Base-by-base conservation (phyloP, 1,139 yeast species). In the Suhomyces maxii region DNA sequence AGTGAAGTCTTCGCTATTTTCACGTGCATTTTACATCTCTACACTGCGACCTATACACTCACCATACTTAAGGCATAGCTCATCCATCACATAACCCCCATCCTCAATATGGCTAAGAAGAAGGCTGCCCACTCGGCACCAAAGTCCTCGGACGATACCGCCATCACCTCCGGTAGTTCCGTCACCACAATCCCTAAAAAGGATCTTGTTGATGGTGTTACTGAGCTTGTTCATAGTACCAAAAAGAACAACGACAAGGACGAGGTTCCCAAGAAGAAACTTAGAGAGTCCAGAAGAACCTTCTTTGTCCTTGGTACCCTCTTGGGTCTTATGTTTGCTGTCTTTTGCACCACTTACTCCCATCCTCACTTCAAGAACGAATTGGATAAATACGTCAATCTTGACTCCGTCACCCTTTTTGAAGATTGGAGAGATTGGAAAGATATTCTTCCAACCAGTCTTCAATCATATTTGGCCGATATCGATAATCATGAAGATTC, bases 311-410 rank as follows among this genome's bases (percentile, higher is more conserved):
- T 79, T 41, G 85, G 97, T 38, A 83, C 95, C 0, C 41, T 88
- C 1, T 56, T 89, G 13, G 97, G 97, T 8, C 69, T 88, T 3
- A 48, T 78, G 1, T 60, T 80, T 6, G 90, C 97, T 0, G 74
- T 82, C 33, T 79, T 86, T 55, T 76, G 86, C 50, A 85, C 89
- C 1, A 67, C 76, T 1, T 58, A 64, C 36, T 72, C 82, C 12
- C 69, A 73, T 32, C 73, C 76, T 31, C 67, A 71, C 10, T 52
- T 73, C 41, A 59, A 59, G 12, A 52, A 53, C 40, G 82, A 85
- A 57, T 65, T 83, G 48, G 86, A 82, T 57, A 71, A 75, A 48
- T 61, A 83, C 56, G 74, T 79, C 40, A 83, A 69, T 57, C 82
- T 77, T 55, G 93, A 79, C 51, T 59, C 73, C 1, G 60, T 79